These are phyloP conservation scores for Coemansia pectinata DNA, from an alignment of 192 early-diverging fungal genomes.

Conservation along the genomic window DNA sequence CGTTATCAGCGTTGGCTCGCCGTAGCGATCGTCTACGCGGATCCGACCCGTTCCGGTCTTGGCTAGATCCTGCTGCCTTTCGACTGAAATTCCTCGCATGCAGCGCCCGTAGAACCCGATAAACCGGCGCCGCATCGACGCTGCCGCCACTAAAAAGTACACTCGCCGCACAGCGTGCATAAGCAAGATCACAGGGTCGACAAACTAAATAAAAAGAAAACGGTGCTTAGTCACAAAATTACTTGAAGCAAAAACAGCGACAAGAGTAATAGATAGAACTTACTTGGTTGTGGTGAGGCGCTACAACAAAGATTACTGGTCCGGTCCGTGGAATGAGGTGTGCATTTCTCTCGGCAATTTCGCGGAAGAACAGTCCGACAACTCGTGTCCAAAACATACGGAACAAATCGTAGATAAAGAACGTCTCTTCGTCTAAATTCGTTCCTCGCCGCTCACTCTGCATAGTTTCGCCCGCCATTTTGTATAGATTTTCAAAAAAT, in stretches of 20 bases:
- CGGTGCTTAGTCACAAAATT: not conserved
- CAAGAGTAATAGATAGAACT: not conserved
- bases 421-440: constrained; percentile 10
- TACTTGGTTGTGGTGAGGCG: constrained; percentile 75
- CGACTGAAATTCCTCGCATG: constrained; percentile 87
- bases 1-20: constrained; percentile 67
- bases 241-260: not conserved
- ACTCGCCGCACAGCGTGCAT: constrained; percentile 75
- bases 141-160: constrained; percentile 80
- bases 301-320: constrained; percentile 92
- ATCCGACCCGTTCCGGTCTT: constrained; percentile 72
- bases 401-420: constrained; percentile 66
- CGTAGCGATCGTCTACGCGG: constrained; percentile 62
- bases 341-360: constrained; percentile 79
- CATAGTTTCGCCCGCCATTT: not conserved
- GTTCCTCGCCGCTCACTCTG: not conserved
- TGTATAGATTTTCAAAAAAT: not conserved
- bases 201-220: constrained; percentile 59
- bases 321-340: constrained; percentile 83
- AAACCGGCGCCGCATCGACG: constrained; percentile 81
- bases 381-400: constrained; percentile 67
- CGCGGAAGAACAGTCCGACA: constrained; percentile 83
- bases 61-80: constrained; percentile 89
- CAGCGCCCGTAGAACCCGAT: constrained; percentile 81
- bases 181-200: constrained; percentile 91